Base-by-base conservation (phyloP, 148 eudicot species). In the Camellia japonica region DNA sequence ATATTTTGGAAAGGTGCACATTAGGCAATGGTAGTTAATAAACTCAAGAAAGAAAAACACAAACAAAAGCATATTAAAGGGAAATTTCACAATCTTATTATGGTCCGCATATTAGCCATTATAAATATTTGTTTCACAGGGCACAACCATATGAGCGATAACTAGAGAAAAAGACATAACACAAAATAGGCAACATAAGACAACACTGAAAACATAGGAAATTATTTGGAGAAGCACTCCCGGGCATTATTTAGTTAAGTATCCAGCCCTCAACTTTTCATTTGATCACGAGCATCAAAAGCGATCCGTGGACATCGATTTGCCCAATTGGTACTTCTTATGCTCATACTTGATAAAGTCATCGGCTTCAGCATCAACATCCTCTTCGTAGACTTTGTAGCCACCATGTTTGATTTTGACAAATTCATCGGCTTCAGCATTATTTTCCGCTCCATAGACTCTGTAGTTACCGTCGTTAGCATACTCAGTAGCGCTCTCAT, bases 351-450 rank as follows among this genome's bases (percentile, higher is more conserved):
- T 56, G 56, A 88, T 85, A 44, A 80, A 88, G 1, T 85, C 83
- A 66, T 83, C 86, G 7, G 86, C 88, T 75, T 85, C 85, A 44
- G 72, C 71, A 77, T 88, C 81, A 49, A 83, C 65, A 14, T 79
- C 75, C 55, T 85, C 80, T 3, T 68, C 61, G 30, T 7, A 3
- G 30, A 11, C 43, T 65, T 23, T 65, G 43, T 65, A 30, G 0
- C 30, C 30, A 0, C 42, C 2, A 5, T 5, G 43, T 30, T 10
- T 30, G 38, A 1, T 30, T 30, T 30, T 30, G 38, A 30, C 38
- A 30, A 30, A 30, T 30, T 30, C 38, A 30, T 30, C 38, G 1
- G 38, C 38, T 30, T 30, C 1, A 30, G 38, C 41, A 65, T 65
- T 65, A 23, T 65, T 8, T 18, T 67, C 41, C 7, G 7, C 66